These are phyloP conservation scores for Colletotrichum lini DNA, from an alignment of 2,329 filamentous ascomycete genomes.

Conservation along the genomic window DNA sequence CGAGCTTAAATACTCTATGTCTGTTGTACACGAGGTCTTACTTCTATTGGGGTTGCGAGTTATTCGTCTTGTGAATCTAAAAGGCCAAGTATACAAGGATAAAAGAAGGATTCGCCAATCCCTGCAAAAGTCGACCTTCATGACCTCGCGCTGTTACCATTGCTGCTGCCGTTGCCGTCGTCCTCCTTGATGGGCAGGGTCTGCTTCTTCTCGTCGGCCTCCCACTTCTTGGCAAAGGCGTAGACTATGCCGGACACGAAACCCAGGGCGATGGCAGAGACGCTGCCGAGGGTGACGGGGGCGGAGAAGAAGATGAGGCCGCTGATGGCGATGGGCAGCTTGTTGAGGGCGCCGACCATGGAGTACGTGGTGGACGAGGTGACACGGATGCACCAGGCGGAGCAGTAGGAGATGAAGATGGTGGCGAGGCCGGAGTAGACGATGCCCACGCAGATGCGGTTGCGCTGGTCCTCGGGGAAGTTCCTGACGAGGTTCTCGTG, in stretches of 20 bases:
- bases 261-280: conserved; percentile 90
- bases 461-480: conserved; percentile 87
- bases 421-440: conserved; percentile 92
- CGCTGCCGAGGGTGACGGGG: conserved; percentile 91
- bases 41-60: no score
- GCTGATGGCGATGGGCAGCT: conserved; percentile 93
- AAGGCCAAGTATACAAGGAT: no score
- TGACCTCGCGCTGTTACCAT: neutral
- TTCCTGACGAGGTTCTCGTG: conserved; percentile 85
- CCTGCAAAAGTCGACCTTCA: neutral
- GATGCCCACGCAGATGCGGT: conserved; percentile 88
- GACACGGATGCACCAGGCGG: conserved; percentile 97
- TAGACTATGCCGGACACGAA: conserved; percentile 96
- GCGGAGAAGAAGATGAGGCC: conserved; percentile 96
- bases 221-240: conserved; percentile 86
- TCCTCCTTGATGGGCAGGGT: neutral
- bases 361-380: conserved; percentile 98
- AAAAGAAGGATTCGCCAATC: neutral
- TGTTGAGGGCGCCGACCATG: conserved; percentile 99
- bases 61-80: no score
- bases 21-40: no score
- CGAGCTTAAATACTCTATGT: no score
- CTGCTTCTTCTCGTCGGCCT: conserved; percentile 68
- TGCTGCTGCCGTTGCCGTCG: neutral
- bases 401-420: conserved; percentile 99